Base-by-base conservation (phyloP, 768 basidiomycete genomes). In the Hygrophoropsis aurantiaca region DNA sequence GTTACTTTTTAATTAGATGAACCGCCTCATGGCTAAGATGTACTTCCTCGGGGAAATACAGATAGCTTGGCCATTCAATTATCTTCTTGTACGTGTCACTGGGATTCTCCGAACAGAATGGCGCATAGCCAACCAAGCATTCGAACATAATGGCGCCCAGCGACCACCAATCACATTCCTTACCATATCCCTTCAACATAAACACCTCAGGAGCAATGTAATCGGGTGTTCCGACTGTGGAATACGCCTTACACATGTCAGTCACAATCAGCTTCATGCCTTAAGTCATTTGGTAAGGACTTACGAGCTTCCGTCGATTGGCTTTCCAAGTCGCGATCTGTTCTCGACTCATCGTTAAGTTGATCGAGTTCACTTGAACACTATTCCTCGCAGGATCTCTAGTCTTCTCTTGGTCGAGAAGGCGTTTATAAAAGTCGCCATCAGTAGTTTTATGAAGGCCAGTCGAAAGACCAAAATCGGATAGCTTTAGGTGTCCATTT, bases 91-190 rank as follows among this genome's bases (percentile, higher is more conserved):
- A 99, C 15, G 94, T 97, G 63, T 99, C 95, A 55, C 88, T 90
- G 13, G 95, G 94, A 60, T 92, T 93, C 62, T 97, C 94, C 4
- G 93, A 84, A 69, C 95, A 99, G 79, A 97, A 97, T 5, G 94
- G 95, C 13, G 95, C 94, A 64, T 94, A 98, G 51, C 95, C 95
- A 53, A 97, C 93, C 27, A 99, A 75, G 68, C 95, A 98, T 68
- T 99, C 95, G 63, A 94, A 99, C 84, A 94, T 97, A 66, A 99
- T 98, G 5, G 95, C 94, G 11, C 95, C 95, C 46, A 99, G 72
- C 30, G 95, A 97, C 95, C 95, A 99, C 95, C 95, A 99, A 69
- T 99, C 95, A 62, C 95, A 98, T 69, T 97, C 95, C 68, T 95
- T 94, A 39, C 94, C 93, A 58, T 99, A 99, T 4, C 95, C 95